Evolutionary conservation across 208 protist genomes (phyloP).

Genomic region (Leishmania aethiopica): DNA sequence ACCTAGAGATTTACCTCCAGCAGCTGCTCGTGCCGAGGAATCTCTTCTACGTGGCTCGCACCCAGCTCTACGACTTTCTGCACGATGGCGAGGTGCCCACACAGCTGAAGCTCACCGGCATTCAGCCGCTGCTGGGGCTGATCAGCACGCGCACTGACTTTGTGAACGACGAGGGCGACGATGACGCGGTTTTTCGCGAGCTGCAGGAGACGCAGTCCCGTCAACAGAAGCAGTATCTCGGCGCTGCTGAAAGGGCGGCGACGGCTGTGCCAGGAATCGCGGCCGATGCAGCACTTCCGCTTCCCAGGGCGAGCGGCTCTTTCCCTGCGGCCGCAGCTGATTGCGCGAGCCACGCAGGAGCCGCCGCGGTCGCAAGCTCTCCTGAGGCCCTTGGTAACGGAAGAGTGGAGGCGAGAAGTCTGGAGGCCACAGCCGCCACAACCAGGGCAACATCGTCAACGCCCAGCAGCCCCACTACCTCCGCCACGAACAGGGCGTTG

Average conservation of each 20-base stretch:
- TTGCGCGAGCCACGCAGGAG: not conserved
- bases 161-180: constrained; percentile 23
- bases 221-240: not conserved
- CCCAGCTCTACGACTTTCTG: constrained; percentile 73
- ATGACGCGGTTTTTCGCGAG: constrained; percentile 11
- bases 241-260: not conserved
- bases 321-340: not conserved
- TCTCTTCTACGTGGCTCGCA: constrained; percentile 73
- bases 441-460: not conserved
- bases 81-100: constrained; percentile 80
- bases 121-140: constrained; percentile 41
- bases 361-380: not conserved
- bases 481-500: not conserved
- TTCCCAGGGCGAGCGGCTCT: not conserved
- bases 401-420: not conserved
- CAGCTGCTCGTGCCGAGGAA: constrained; percentile 83
- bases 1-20: constrained; percentile 85
- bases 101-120: constrained; percentile 28
- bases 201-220: constrained; percentile 10
- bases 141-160: constrained; percentile 23
- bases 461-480: not conserved
- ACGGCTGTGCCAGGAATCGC: not conserved
- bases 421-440: not conserved
- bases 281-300: not conserved
- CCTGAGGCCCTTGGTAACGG: not conserved